Base-by-base conservation (phyloP, 2,329 filamentous ascomycete species). In the Byssoonygena ceratinophila region DNA sequence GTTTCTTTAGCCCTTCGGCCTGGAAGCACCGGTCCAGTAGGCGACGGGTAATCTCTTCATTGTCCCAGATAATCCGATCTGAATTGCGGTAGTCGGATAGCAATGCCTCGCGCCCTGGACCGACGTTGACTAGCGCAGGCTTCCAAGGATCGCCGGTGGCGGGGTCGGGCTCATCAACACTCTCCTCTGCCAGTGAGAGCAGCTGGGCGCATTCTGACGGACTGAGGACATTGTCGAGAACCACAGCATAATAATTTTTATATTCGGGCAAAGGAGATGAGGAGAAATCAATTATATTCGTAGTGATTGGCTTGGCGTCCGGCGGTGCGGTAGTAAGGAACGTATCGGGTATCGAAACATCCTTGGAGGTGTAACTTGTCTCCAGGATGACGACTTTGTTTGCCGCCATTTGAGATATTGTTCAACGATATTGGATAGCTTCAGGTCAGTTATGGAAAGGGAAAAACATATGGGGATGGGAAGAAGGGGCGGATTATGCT, bases 11-110 rank as follows among this genome's bases (percentile, higher is more conserved):
- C 46, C 58, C 1, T 72, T 72, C 1, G 71, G 65, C 8, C 27
- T 54, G 20, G n/a, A 52, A 39, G 29, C 46, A 48, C 36, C 87
- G 75, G 37, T 69, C 71, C 76, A 84, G 83, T 0, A 92, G 60
- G 20, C 79, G 76, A 22, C 78, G 74, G 0, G 80, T 82, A 1
- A 91, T 58, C 1, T 78, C 76, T 46, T 75, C 71, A 12, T 76
- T 68, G 61, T 92, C 85, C 78, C 82, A 86, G 59, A 92, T 83
- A 57, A 91, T 86, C 2, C 87, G 77, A n/a, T 83, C 83, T 60
- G 83, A 83, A 55, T 85, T 82, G 14, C 87, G 76, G 46, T 79
- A 79, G 7, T 80, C 75, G 1, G 76, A 71, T 3, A 74, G 68
- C 39, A 81, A 65, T 2, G 73, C 66, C 66, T 91, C 82, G 53